phyloP scores from a whole-genome alignment of 1,284 basidiomycete species.

The Melampsora medusae region DNA sequence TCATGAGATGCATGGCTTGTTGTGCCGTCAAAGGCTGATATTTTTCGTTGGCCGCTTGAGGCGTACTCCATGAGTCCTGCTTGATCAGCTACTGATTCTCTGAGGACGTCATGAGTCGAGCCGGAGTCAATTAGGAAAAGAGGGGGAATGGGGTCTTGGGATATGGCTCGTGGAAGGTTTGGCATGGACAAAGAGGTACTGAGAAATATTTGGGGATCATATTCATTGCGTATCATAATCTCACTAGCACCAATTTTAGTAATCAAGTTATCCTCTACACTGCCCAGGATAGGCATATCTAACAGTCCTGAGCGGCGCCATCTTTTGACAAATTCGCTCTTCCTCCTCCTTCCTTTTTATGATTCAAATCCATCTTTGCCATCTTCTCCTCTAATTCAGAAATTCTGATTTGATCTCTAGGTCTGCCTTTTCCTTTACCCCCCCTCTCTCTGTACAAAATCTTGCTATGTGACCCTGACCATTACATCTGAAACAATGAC shows the following conservation, averaged over 20 bases:
- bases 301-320: neutral
- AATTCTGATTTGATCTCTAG: neutral
- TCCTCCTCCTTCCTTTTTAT: neutral
- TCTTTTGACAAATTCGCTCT: neutral
- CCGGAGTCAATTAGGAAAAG: neutral
- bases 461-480: neutral
- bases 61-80: neutral
- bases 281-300: slow-evolving; percentile 14
- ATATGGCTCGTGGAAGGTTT: neutral
- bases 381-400: slow-evolving; percentile 9
- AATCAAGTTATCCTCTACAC: neutral
- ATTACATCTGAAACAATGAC: neutral
- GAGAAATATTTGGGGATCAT: neutral
- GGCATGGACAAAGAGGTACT: neutral
- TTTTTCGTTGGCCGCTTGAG: neutral
- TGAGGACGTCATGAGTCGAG: neutral
- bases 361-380: neutral
- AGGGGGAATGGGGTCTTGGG: neutral
- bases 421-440: neutral
- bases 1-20: neutral
- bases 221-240: neutral
- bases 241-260: neutral
- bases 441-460: neutral
- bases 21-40: neutral
- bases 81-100: neutral